phyloP scores from a whole-genome alignment of 2,329 filamentous ascomycete genomes.

The Fusarium redolens region DNA sequence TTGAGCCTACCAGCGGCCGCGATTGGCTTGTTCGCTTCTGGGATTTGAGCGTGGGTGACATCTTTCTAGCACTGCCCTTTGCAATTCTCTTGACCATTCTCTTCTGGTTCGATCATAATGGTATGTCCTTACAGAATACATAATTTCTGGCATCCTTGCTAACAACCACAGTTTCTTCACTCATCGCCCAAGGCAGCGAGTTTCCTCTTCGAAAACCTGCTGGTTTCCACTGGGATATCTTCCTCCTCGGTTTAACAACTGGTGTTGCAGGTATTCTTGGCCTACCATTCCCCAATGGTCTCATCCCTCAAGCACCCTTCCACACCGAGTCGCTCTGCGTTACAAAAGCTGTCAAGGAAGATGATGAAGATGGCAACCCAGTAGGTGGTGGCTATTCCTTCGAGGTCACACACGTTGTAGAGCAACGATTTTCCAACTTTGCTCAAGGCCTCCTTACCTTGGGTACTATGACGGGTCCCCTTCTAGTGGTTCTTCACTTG shows the following conservation, averaged over 20 bases:
- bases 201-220: conserved; percentile 84
- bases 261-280: conserved; percentile 80
- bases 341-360: conserved; percentile 64
- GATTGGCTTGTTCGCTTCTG: conserved; percentile 86
- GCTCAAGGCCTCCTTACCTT: conserved; percentile 82
- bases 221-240: conserved; percentile 88
- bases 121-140: conserved; percentile 57
- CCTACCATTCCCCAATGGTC: conserved; percentile 83
- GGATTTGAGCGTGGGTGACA: conserved; percentile 76
- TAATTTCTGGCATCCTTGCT: neutral
- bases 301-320: conserved; percentile 86
- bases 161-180: conserved; percentile 69
- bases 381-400: conserved; percentile 66
- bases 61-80: conserved; percentile 90
- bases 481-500: conserved; percentile 78
- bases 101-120: conserved; percentile 92
- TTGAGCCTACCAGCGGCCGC: conserved; percentile 79
- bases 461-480: conserved; percentile 80
- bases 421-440: conserved; percentile 83
- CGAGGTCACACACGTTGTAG: conserved; percentile 72
- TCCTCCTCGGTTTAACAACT: conserved; percentile 82
- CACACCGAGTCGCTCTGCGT: conserved; percentile 84
- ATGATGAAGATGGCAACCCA: conserved; percentile 63
- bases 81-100: conserved; percentile 84
- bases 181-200: conserved; percentile 85